Evolutionary conservation across 2,329 filamentous ascomycete species (phyloP).

Genomic region (Cercospora berteroae): DNA sequence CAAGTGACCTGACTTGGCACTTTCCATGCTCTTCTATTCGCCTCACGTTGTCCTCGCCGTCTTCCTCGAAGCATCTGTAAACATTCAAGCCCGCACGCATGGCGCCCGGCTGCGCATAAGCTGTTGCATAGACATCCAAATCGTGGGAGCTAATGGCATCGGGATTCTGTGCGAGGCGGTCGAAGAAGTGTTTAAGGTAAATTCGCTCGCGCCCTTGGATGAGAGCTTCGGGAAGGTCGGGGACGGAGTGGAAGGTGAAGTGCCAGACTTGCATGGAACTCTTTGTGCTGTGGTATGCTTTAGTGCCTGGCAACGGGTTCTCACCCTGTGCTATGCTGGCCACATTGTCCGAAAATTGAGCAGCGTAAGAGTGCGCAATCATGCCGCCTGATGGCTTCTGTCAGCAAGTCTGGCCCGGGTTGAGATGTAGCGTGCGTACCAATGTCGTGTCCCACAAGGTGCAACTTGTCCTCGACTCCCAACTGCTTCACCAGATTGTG

Average conservation of each 20-base stretch:
- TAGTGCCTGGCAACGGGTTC: slow-evolving; percentile 42
- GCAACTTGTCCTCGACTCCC: slow-evolving; percentile 30
- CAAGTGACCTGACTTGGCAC: slow-evolving; percentile 33
- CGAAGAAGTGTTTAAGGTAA: slow-evolving; percentile 48
- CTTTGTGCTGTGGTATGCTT: slow-evolving; percentile 31
- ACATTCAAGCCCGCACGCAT: slow-evolving; percentile 36
- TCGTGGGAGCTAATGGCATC: slow-evolving; percentile 39
- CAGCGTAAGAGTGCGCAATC: slow-evolving; percentile 46
- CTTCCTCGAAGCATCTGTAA: slow-evolving; percentile 39
- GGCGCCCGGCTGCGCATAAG: slow-evolving; percentile 39
- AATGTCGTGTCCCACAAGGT: slow-evolving; percentile 51
- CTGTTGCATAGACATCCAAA: slow-evolving; percentile 42
- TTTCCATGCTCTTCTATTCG: slow-evolving; percentile 22
- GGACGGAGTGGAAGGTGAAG: slow-evolving; percentile 45
- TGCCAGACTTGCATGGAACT: slow-evolving; percentile 39
- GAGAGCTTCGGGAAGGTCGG: slow-evolving; percentile 43
- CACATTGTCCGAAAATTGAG: slow-evolving; percentile 37
- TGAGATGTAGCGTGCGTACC: slow-evolving; percentile 17
- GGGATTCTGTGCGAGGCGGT: slow-evolving; percentile 40
- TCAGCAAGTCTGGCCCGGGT: slow-evolving; percentile 11
- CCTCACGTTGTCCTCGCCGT: slow-evolving; percentile 27
- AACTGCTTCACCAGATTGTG: slow-evolving; percentile 38
- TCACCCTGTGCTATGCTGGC: slow-evolving; percentile 45
- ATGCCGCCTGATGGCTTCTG: slow-evolving; percentile 46
- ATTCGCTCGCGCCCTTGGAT: slow-evolving; percentile 42